A percentile compares a stretch with the other conserved stretches of the same genome.
phyloP scores from a whole-genome alignment of 495 filamentous ascomycete genomes.

The Emericellopsis terricola region DNA sequence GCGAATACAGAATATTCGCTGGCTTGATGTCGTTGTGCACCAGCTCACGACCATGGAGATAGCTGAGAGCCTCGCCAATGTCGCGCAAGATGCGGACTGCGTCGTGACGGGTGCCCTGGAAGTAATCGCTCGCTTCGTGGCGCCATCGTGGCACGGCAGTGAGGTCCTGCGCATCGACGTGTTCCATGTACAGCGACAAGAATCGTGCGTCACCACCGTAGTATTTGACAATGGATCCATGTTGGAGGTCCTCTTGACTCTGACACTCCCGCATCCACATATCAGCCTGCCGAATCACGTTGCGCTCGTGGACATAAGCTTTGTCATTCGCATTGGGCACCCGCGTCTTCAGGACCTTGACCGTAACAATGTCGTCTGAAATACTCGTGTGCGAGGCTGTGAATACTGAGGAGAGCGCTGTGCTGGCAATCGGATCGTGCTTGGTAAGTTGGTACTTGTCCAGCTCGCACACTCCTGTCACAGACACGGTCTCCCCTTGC shows the following conservation, averaged over 20 bases:
- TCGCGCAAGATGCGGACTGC: slow-evolving; percentile 26
- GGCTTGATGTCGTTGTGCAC: slow-evolving; percentile 35
- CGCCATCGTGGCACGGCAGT: slow-evolving; percentile 22
- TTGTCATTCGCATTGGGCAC: slow-evolving; percentile 12
- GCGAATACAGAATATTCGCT: slow-evolving; percentile 32
- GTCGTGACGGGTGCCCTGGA: slow-evolving; percentile 19
- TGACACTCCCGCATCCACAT: slow-evolving; percentile 30
- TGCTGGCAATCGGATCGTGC: slow-evolving; percentile 23
- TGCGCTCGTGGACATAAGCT: slow-evolving; percentile 19
- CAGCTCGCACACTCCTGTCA: slow-evolving; percentile 21
- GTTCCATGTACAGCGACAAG: slow-evolving; percentile 32
- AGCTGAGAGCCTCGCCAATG: slow-evolving; percentile 23
- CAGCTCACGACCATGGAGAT: slow-evolving; percentile 23
- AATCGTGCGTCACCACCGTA: slow-evolving; percentile 31
- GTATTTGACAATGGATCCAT: slow-evolving; percentile 27
- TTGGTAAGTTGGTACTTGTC: slow-evolving; percentile 27
- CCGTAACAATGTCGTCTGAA: slow-evolving; percentile 24
- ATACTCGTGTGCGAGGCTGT: slow-evolving; percentile 26
- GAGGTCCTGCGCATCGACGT: slow-evolving; percentile 28
- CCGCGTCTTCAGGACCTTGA: slow-evolving; percentile 30
- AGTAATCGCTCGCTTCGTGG: slow-evolving; percentile 16
- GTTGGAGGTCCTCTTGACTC: slow-evolving; percentile 25
- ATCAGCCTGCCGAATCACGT: slow-evolving; percentile 30
- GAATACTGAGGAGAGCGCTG: slow-evolving; percentile 27
- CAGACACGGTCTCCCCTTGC: slow-evolving; percentile 19